These are phyloP conservation scores for Boletus insuetus DNA, from an alignment of 768 basidiomycete species.

Conservation along the genomic window DNA sequence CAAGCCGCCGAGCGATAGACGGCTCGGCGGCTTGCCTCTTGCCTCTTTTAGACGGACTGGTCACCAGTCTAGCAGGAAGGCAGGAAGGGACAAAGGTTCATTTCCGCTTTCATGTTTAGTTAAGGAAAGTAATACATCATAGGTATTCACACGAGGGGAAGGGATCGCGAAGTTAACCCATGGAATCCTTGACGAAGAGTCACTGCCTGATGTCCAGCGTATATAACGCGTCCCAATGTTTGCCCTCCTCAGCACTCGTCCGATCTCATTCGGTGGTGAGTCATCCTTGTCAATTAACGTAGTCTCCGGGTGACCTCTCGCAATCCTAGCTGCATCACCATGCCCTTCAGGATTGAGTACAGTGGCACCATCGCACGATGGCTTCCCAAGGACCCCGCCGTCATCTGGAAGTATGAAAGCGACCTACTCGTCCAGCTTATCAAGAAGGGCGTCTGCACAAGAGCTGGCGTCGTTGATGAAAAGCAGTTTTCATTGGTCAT, in stretches of 20 bases:
- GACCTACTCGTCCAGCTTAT: constrained; percentile 29
- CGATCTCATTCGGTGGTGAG: constrained; percentile 4
- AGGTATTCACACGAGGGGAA: too few species aligned
- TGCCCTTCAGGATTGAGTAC: constrained; percentile 16
- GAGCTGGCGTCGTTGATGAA: constrained; percentile 2
- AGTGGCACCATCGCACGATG: constrained; percentile 22
- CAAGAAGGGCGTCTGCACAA: constrained; percentile 6
- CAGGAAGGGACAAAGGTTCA: too few species aligned
- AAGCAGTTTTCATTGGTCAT: constrained; percentile 12
- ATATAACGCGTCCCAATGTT: constrained; percentile 4
- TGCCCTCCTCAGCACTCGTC: background rate
- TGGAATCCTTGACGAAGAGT: too few species aligned
- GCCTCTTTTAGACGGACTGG: too few species aligned
- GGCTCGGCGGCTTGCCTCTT: too few species aligned
- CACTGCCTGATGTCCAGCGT: background rate
- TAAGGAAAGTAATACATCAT: too few species aligned
- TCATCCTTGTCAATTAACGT: background rate
- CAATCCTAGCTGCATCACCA: constrained; percentile 1
- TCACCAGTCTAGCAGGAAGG: too few species aligned
- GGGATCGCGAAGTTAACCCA: background rate
- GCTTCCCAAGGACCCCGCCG: constrained; percentile 13
- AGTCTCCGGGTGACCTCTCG: background rate
- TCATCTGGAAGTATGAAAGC: constrained; percentile 7
- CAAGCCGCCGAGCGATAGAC: too few species aligned
- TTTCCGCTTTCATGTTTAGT: too few species aligned